These are phyloP conservation scores for Botrytis fabae DNA, from an alignment of 2,329 filamentous ascomycete species.

Conservation along the genomic window DNA sequence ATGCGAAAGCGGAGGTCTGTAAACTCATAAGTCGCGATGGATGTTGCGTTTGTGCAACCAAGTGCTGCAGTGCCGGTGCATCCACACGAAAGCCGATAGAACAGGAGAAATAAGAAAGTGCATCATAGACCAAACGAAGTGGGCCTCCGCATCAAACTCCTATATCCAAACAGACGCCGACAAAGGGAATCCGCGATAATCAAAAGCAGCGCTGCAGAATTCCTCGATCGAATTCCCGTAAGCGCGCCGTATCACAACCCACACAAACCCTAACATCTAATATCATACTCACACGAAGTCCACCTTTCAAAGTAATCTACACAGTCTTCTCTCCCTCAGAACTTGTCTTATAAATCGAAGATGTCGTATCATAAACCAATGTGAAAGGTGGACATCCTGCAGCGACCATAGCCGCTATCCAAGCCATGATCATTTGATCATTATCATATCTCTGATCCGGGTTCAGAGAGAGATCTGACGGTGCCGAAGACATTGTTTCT, in stretches of 20 bases:
- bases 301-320: neutral
- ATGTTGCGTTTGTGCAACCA: neutral
- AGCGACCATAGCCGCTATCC: slow-evolving; percentile 12
- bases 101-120: neutral
- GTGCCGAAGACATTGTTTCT: slow-evolving; percentile 11
- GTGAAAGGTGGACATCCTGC: slow-evolving; percentile 17
- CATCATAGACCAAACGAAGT: neutral
- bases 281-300: neutral
- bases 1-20: neutral
- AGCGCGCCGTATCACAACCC: neutral
- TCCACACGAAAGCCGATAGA: neutral
- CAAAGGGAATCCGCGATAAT: neutral
- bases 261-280: neutral
- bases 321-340: neutral
- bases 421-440: slow-evolving; percentile 13
- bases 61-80: neutral
- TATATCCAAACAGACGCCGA: neutral
- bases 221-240: neutral
- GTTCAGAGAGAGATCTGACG: slow-evolving; percentile 14
- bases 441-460: slow-evolving; percentile 16
- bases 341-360: neutral
- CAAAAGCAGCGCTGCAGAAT: neutral
- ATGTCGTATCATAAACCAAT: neutral
- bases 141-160: neutral
- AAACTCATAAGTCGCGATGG: neutral